Evolutionary conservation across 257 asterid species (phyloP).

Genomic region (Primulina eburnea): DNA sequence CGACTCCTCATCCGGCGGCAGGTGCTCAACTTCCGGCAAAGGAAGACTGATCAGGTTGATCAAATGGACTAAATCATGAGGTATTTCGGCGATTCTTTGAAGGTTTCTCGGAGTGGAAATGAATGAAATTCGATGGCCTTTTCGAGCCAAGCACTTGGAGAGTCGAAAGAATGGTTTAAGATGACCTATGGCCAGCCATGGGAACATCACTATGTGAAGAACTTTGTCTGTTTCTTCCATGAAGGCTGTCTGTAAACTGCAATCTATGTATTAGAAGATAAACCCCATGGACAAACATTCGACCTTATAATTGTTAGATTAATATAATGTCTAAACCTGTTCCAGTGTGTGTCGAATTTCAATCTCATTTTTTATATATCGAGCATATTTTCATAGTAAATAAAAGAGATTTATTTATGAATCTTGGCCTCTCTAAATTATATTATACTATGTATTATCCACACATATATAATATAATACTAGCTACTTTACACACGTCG

Average conservation of each 20-base stretch:
- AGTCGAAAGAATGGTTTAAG: conserved; percentile 63
- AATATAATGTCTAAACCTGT: too few relatives aligned
- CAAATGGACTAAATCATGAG: conserved; percentile 42
- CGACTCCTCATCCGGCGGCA: conserved; percentile 67
- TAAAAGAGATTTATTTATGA: too few relatives aligned
- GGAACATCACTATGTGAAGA: conserved; percentile 82
- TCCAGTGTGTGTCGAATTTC: too few relatives aligned
- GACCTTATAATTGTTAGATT: too few relatives aligned
- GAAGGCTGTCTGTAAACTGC: neutral
- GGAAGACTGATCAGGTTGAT: conserved; percentile 46
- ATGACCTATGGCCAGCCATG: conserved; percentile 95
- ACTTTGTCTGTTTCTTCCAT: conserved; percentile 42
- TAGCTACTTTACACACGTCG: too few relatives aligned
- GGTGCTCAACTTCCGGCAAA: conserved; percentile 45
- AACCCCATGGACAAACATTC: too few relatives aligned
- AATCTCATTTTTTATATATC: too few relatives aligned
- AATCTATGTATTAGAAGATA: too few relatives aligned
- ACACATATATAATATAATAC: too few relatives aligned
- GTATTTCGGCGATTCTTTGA: conserved; percentile 46
- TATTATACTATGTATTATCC: too few relatives aligned
- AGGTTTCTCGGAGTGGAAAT: conserved; percentile 80
- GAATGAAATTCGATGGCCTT: conserved; percentile 70
- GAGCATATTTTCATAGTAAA: too few relatives aligned
- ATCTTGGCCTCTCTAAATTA: too few relatives aligned
- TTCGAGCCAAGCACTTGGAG: conserved; percentile 55